Evolutionary conservation across 1,139 yeast genomes (phyloP), one percentile per base, ranked within the genome.

Genomic region (Chernovozyma aurita): DNA sequence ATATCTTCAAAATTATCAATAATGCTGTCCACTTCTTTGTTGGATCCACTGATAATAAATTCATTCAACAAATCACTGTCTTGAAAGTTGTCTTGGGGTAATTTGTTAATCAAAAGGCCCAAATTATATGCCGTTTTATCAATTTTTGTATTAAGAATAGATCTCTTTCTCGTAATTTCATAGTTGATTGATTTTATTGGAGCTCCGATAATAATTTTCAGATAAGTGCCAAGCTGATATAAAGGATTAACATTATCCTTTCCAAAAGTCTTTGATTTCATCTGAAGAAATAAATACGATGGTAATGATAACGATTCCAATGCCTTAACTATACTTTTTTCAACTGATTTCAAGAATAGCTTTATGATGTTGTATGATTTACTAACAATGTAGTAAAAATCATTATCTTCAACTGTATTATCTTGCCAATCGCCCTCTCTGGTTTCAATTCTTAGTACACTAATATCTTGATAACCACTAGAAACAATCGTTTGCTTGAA

Each of bases 131-230:
- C 60, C 40, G 61, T 61, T 6, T 37, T 33, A 2, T 43, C 41
- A 31, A 59, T 56, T 11, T 59, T 39, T 1, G 41, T 13, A 3
- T 42, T 30, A 11, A 65, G 41, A 0, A 36, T 32, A 2, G 42
- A 42, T 29, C 52, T 55, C 31, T 55, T 61, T 0, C 30, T 15
- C 6, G 50, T 47, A 12, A 65, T 33, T 30, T 61, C 60, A 20
- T 51, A 45, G 18, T 44, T 45, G 0, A 65, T 42, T 7, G 62
- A 55, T 18, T 44, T 44, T 16, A 59, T 49, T 3, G 74, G 74
- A 3, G 63, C 43, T 13, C 62, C 60, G 5, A 64, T 24, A 1
- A 62, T 50, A 1, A 59, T 44, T 4, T 45, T 36, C 12, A 55
- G 26, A 36, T 54, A 58, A 11, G 21, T 22, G 5, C 38, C 35